phyloP scores from a whole-genome alignment of 139 green algal species.

The Volvox reticuliferus region DNA sequence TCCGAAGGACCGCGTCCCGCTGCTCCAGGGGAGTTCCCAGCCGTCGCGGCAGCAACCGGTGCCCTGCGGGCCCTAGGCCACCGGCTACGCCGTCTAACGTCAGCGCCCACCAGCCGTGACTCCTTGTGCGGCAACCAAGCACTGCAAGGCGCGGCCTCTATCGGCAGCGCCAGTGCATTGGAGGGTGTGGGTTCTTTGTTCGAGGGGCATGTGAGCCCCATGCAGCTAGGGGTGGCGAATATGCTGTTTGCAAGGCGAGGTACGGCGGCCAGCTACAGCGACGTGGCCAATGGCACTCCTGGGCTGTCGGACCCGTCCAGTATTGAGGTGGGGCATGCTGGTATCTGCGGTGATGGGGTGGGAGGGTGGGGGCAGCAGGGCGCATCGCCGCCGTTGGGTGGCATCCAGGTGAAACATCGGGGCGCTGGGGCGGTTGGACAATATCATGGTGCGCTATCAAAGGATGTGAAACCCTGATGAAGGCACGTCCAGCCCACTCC shows the following conservation, averaged over 20 bases:
- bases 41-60: not conserved
- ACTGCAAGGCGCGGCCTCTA: not conserved
- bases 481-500: no score
- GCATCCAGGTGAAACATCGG: no score
- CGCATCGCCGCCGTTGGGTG: no score
- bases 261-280: not conserved
- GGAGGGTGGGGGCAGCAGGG: no score
- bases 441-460: no score
- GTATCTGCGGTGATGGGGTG: no score
- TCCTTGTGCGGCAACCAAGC: not conserved
- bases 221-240: not conserved
- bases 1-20: not conserved
- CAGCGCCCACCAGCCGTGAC: not conserved
- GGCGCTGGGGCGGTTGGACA: no score
- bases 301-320: not conserved
- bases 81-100: constrained; percentile 33
- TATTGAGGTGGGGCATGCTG: not conserved
- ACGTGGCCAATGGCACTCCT: not conserved
- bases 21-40: not conserved
- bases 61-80: constrained; percentile 11
- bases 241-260: not conserved
- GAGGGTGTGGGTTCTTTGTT: not conserved
- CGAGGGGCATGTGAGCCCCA: not conserved
- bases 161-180: not conserved
- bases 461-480: no score